These are phyloP conservation scores for Rubia tinctorum DNA, from an alignment of 305 asterid genomes.

Conservation along the genomic window DNA sequence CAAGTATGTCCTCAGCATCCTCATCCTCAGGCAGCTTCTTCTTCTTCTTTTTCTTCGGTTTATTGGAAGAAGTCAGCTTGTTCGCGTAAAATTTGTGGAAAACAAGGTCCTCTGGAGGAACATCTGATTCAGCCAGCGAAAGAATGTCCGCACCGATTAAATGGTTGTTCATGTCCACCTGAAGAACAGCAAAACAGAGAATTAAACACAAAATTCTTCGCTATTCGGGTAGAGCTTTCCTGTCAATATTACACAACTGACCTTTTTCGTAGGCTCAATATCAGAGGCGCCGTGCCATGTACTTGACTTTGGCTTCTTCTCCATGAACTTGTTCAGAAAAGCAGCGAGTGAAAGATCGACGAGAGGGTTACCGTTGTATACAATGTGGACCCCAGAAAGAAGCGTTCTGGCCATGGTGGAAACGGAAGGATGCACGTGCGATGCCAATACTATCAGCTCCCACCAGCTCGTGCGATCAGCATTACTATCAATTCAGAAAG, in stretches of 20 bases:
- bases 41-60: slow-evolving; percentile 55
- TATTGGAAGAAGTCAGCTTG: slow-evolving; percentile 40
- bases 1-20: slow-evolving; percentile 67
- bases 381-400: slow-evolving; percentile 82
- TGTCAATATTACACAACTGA: too few species aligned
- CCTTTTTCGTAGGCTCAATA: slow-evolving; percentile 94
- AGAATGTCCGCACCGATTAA: slow-evolving; percentile 26
- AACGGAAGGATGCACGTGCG: slow-evolving; percentile 92
- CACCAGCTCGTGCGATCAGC: slow-evolving; percentile 92
- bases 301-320: slow-evolving; percentile 81
- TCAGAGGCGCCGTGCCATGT: slow-evolving; percentile 91
- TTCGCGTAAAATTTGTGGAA: slow-evolving; percentile 88
- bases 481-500: slow-evolving; percentile 50
- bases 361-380: slow-evolving; percentile 85
- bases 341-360: slow-evolving; percentile 80
- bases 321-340: slow-evolving; percentile 95
- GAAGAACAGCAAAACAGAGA: slow-evolving; percentile 13
- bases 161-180: slow-evolving; percentile 74
- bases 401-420: slow-evolving; percentile 93
- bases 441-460: slow-evolving; percentile 75
- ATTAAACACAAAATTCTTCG: not conserved
- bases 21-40: slow-evolving; percentile 45
- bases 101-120: slow-evolving; percentile 81
- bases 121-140: slow-evolving; percentile 69
- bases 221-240: not conserved